Base-by-base conservation (phyloP, 2,329 filamentous ascomycete genomes). In the Aspergillus carbonarius region DNA sequence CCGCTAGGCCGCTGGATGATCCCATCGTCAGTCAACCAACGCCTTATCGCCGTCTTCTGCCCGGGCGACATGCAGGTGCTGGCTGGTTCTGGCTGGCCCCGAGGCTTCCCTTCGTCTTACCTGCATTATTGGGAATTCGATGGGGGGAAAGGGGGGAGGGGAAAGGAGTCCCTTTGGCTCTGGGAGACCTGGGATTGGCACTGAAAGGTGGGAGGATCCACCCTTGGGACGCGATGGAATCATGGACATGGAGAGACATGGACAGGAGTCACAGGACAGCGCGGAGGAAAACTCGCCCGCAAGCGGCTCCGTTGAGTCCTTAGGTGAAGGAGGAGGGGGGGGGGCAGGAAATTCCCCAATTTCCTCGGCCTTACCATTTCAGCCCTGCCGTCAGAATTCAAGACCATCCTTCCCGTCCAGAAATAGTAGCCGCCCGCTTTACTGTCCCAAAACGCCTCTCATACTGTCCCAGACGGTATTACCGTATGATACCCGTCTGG, bases 371-470 rank as follows among this genome's bases (percentile, higher is more conserved):
- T 37, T 37, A 10, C 20, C 48, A 30, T 53, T 50, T 54, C 51
- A 54, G 51, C 51, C 51, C 51, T 54, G 51, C 17, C 48, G 17
- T 23, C 44, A 48, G 23, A 39, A 35, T 20, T 42, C 18, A 17
- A 5, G 20, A 32, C 30, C 30, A 32, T 32, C 30, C 30, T 32
- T 32, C 2, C 30, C 30, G 30, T 32, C 30, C 30, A 15, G 18
- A 54, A 54, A 54, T 54, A 42, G 39, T 25, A n/a, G n/a, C 51
- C 51, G 25, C 51, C 39, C 17, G 25, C 20, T 12, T 44, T 54
- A 54, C 51, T 25, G 51, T 54, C 2, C 39, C 25, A 37, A 42
- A 7, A 54, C 39, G 13, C 9, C n/a, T 1, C 8, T 6, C 42
- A 47, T 25, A 47, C 42, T 7, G 42, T 47, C 7, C 23, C 13